phyloP scores from a whole-genome alignment of 345 rosid species.

The Cardiospermum halicacabum region DNA sequence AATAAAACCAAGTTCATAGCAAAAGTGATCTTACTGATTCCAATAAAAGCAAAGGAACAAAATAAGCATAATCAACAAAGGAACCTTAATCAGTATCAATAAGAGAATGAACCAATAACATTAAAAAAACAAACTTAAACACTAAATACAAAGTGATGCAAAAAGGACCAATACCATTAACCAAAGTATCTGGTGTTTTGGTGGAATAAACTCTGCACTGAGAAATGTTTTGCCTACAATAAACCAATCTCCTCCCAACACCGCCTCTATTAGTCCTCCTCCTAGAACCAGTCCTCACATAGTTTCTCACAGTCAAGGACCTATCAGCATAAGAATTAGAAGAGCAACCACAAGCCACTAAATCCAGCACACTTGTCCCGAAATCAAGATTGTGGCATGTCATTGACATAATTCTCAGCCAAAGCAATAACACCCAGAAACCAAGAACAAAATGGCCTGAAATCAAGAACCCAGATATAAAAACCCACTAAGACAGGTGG shows the following conservation, averaged over 20 bases:
- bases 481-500: constrained; percentile 16
- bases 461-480: constrained; percentile 27
- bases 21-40: not conserved
- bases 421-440: constrained; percentile 30
- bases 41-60: not conserved
- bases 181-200: constrained; percentile 47
- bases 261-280: constrained; percentile 23
- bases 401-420: constrained; percentile 61
- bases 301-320: constrained; percentile 29
- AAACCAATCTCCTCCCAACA: constrained; percentile 41
- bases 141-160: not conserved
- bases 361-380: constrained; percentile 53
- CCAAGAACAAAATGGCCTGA: constrained; percentile 12
- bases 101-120: not conserved
- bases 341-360: constrained; percentile 59
- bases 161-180: constrained; percentile 39
- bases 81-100: not conserved
- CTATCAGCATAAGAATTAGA: constrained; percentile 46
- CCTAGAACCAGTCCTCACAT: constrained; percentile 28
- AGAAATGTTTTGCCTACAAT: constrained; percentile 38
- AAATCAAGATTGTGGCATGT: constrained; percentile 66
- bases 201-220: constrained; percentile 55
- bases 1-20: not conserved
- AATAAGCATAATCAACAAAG: constrained; percentile 1
- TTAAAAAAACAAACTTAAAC: not conserved